Evolutionary conservation across 176 grass and related monocot genomes (phyloP).

Genomic region (Hsuehochloa calcarea): DNA sequence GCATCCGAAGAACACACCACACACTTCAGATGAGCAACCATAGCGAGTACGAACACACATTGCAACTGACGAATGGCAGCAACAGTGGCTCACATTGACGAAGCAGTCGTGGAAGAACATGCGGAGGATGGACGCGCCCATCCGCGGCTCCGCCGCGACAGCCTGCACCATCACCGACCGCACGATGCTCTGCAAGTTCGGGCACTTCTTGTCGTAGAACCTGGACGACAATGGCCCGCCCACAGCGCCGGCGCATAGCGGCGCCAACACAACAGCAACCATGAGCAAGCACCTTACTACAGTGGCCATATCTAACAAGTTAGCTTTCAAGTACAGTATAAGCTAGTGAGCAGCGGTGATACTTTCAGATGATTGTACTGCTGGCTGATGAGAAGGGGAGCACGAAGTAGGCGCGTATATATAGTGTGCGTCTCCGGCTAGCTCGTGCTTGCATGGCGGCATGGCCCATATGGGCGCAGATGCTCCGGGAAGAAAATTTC

Average conservation of each 20-base stretch:
- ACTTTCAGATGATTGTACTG: neutral
- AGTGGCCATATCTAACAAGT: neutral
- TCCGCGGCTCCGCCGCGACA: conserved; percentile 48
- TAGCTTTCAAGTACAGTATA: neutral
- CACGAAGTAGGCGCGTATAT: neutral
- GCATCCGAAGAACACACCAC: neutral
- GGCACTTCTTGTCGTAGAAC: conserved; percentile 55
- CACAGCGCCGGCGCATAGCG: neutral
- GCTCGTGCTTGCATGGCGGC: conserved; percentile 15
- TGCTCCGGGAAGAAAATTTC: neutral
- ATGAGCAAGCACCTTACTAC: neutral
- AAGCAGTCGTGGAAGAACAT: conserved; percentile 95
- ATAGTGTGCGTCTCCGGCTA: neutral
- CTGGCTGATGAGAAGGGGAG: neutral
- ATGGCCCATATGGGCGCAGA: neutral
- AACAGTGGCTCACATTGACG: conserved; percentile 50
- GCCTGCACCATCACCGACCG: conserved; percentile 37
- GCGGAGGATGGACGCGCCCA: conserved; percentile 79
- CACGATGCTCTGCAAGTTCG: conserved; percentile 53
- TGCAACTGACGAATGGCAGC: neutral
- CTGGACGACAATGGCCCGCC: conserved; percentile 35
- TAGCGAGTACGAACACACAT: neutral
- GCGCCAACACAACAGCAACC: neutral
- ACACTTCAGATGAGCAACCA: neutral
- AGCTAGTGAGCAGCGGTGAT: neutral